A percentile compares a stretch with the other conserved stretches of the same genome.
These are phyloP conservation scores for Populus trichocarpa DNA, from an alignment of 441 rosid genomes.

Conservation along the genomic window DNA sequence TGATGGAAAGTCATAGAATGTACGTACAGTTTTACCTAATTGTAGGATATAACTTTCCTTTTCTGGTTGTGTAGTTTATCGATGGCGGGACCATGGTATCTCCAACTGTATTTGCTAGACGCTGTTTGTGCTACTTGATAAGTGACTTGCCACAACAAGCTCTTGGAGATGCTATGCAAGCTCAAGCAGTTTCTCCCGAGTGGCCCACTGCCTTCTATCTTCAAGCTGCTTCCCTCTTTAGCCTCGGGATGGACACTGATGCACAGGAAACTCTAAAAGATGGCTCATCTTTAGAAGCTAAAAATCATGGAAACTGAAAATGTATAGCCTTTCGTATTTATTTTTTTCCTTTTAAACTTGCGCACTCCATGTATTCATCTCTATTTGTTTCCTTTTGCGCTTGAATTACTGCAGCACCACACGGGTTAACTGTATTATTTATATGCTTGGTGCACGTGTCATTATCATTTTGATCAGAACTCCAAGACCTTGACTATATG, in stretches of 20 bases:
- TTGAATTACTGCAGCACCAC: conserved; percentile 17
- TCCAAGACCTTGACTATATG: not conserved
- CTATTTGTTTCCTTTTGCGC: not conserved
- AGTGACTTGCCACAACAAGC: conserved; percentile 87
- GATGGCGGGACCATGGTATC: conserved; percentile 91
- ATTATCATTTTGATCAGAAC: not conserved
- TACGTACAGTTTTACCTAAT: too few relatives aligned
- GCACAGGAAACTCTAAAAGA: conserved; percentile 89
- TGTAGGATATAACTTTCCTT: not conserved
- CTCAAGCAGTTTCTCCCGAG: conserved; percentile 80
- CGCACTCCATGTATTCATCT: not conserved
- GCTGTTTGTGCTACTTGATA: conserved; percentile 82
- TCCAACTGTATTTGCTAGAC: conserved; percentile 86
- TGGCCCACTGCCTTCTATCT: conserved; percentile 93
- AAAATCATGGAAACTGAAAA: conserved; percentile 54
- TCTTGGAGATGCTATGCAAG: conserved; percentile 96
- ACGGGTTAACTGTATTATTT: conserved; percentile 1
- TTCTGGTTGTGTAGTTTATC: conserved; percentile 50
- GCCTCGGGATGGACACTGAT: conserved; percentile 89
- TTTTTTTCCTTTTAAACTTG: not conserved
- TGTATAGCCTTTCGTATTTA: conserved; percentile 33
- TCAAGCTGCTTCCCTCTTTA: conserved; percentile 91
- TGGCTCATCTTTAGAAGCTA: conserved; percentile 77
- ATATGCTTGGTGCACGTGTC: not conserved
- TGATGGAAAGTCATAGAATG: not conserved